Conservation (phyloP, 257 asterid genomes). For the Agastache rugosa region DNA sequence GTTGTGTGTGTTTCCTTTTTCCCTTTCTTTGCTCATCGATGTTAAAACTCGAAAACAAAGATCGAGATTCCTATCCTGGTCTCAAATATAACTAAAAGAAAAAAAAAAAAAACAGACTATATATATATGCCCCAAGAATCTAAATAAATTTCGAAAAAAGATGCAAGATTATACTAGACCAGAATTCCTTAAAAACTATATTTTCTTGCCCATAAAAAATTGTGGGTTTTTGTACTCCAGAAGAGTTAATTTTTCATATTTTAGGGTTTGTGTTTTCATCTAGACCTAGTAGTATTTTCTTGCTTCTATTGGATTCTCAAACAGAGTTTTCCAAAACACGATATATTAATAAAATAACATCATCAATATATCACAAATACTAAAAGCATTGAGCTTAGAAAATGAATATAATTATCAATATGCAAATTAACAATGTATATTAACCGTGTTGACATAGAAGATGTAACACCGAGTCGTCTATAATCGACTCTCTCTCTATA, state of each 20-base stretch:
- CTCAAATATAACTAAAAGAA: constrained; percentile 5
- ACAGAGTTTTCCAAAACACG: too few relatives aligned
- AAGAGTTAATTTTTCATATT: not conserved
- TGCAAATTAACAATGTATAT: too few relatives aligned
- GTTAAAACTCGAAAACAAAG: constrained; percentile 14
- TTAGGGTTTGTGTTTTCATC: constrained; percentile 8
- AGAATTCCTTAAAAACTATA: not conserved
- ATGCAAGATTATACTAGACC: not conserved
- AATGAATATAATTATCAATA: too few relatives aligned
- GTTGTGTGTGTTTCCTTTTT: not conserved
- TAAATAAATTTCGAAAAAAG: not conserved
- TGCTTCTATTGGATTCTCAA: not conserved
- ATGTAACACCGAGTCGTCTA: not conserved
- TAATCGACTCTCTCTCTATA: not conserved
- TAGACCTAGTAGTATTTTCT: not conserved
- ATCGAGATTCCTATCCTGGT: constrained; percentile 13
- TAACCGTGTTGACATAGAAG: not conserved
- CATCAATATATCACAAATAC: too few relatives aligned
- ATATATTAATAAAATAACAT: not conserved
- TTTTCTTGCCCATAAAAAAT: not conserved
- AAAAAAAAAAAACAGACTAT: too few relatives aligned
- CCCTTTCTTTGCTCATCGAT: not conserved
- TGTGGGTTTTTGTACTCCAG: not conserved
- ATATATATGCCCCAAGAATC: too few relatives aligned
- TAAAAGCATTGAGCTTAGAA: too few relatives aligned